Evolutionary conservation across 768 basidiomycete species (phyloP).

Genomic region (Boletus rubroflammeus): DNA sequence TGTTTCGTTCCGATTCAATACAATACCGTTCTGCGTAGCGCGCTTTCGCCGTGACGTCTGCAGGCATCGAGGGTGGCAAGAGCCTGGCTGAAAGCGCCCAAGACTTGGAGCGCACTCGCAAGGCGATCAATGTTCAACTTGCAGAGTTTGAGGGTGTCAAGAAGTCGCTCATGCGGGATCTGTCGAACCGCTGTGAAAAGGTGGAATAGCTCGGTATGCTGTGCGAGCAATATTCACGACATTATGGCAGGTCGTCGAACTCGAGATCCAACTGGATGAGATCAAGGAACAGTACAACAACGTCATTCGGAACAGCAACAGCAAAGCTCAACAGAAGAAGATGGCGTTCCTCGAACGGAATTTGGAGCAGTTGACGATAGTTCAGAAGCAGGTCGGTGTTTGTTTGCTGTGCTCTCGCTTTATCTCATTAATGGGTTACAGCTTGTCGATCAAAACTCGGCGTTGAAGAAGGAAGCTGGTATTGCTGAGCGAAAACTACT

Average conservation of each 20-base stretch:
- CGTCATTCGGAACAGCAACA: constrained; percentile 96
- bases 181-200: constrained; percentile 99
- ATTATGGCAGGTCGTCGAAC: constrained; percentile 81
- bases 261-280: constrained; percentile 98
- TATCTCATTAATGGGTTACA: constrained; percentile 33
- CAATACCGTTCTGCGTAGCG: constrained; percentile 50
- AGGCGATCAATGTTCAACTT: constrained; percentile 95
- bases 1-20: constrained; percentile 3
- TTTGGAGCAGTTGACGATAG: constrained; percentile 88
- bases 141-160: constrained; percentile 99
- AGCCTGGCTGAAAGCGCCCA: constrained; percentile 95
- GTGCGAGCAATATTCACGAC: constrained; percentile 9
- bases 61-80: constrained; percentile 95
- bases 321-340: constrained; percentile 98
- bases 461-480: constrained; percentile 95
- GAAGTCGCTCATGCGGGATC: constrained; percentile 96
- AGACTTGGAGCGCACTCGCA: constrained; percentile 94
- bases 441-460: constrained; percentile 98
- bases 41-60: constrained; percentile 94
- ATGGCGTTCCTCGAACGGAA: constrained; percentile 98
- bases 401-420: not conserved
- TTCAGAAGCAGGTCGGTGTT: constrained; percentile 87
- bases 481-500: constrained; percentile 95
- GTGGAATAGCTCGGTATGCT: constrained; percentile 38
- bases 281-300: constrained; percentile 99